Conservation (phyloP, 2,329 filamentous ascomycete species). For the Exophiala lecanii-corni region DNA sequence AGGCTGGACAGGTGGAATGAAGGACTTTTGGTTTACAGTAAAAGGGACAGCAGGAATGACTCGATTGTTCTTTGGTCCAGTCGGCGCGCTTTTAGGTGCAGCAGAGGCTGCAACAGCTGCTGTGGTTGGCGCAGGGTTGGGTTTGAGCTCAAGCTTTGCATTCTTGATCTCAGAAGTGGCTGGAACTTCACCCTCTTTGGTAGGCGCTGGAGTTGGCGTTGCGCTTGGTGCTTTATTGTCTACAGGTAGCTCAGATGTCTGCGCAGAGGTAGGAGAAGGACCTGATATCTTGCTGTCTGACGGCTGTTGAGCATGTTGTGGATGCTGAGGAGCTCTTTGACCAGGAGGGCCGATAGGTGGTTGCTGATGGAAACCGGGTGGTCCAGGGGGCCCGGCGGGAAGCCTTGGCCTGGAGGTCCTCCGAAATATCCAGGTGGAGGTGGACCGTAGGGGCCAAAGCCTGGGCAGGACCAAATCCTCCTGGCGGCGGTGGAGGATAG, state of each 20-base stretch:
- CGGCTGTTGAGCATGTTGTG: conserved; percentile 28
- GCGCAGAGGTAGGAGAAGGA: conserved; percentile 30
- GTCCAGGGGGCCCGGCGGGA: conserved; percentile 61
- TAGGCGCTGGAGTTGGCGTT: conserved; percentile 31
- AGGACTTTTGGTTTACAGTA: conserved; percentile 33
- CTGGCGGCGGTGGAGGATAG: conserved; percentile 46
- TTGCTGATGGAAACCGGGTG: conserved; percentile 45
- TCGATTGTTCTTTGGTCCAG: conserved; percentile 37
- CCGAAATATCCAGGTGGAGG: conserved; percentile 68
- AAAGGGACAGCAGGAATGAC: conserved; percentile 45
- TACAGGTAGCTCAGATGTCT: conserved; percentile 42
- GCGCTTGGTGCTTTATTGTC: conserved; percentile 37
- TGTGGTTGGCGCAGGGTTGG: conserved; percentile 26
- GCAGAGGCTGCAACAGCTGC: conserved; percentile 19
- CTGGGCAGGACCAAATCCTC: conserved; percentile 55
- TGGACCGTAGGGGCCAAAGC: conserved; percentile 70
- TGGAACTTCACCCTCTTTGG: conserved; percentile 25
- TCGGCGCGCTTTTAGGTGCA: conserved; percentile 20
- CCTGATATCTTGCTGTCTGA: conserved; percentile 21
- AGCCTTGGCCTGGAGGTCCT: conserved; percentile 63
- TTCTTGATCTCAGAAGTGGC: conserved; percentile 25
- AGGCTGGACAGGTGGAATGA: conserved; percentile 32
- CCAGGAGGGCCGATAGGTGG: conserved; percentile 56
- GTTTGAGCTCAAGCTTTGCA: conserved; percentile 21
- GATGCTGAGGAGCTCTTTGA: conserved; percentile 34